phyloP scores from a whole-genome alignment of 805 yeast species.

The Cyberlindnera meyerae region DNA sequence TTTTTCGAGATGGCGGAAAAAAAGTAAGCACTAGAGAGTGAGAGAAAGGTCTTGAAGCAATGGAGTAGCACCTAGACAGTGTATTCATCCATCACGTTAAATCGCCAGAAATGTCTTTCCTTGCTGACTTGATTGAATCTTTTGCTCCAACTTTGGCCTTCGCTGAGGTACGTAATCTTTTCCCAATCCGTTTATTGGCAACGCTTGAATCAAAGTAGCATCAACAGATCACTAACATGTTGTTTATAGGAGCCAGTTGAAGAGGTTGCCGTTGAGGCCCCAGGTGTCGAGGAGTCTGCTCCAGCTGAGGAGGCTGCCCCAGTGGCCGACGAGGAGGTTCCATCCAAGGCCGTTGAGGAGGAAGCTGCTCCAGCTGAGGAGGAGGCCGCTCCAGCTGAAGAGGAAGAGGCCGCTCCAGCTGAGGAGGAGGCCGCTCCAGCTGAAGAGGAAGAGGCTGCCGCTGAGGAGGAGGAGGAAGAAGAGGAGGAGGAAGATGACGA shows the following conservation, averaged over 20 bases:
- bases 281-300: slow-evolving; percentile 8
- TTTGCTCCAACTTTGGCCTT: slow-evolving; percentile 73
- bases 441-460: slow-evolving; percentile 5
- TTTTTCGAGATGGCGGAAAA: slow-evolving; percentile 9
- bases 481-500: slow-evolving; percentile 39
- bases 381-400: slow-evolving; percentile 9
- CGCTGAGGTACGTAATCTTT: slow-evolving; percentile 61
- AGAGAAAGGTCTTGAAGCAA: too few species aligned
- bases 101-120: slow-evolving; percentile 12
- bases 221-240: slow-evolving; percentile 7
- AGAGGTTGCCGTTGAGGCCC: slow-evolving; percentile 7
- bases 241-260: slow-evolving; percentile 8
- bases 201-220: too few species aligned
- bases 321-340: slow-evolving; percentile 1
- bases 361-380: slow-evolving; percentile 11
- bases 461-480: slow-evolving; percentile 18
- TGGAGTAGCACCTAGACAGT: too few species aligned
- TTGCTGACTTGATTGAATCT: slow-evolving; percentile 53
- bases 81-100: neutral
- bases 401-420: slow-evolving; percentile 14
- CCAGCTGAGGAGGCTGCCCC: slow-evolving; percentile 6
- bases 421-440: slow-evolving; percentile 12
- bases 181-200: too few species aligned
- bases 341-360: slow-evolving; percentile 5
- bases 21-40: slow-evolving; percentile 7